Evolutionary conservation across 108 stramenopile species (phyloP).

Genomic region (Chaetoceros tenuissimus): DNA sequence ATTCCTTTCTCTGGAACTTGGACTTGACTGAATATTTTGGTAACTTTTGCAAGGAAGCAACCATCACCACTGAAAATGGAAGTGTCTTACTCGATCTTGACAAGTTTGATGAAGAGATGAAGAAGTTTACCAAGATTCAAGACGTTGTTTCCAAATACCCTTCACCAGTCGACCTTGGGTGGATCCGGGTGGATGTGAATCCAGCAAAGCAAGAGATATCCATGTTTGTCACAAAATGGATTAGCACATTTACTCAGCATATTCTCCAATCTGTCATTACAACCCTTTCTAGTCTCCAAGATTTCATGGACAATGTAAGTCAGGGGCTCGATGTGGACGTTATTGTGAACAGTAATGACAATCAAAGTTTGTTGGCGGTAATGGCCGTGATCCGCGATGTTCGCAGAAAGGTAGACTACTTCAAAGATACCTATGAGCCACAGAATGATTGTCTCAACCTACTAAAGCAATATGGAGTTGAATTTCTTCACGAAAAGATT

Average conservation of each 20-base stretch:
- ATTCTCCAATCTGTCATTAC: conserved; percentile 38
- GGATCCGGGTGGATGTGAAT: conserved; percentile 71
- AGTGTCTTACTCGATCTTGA: conserved; percentile 48
- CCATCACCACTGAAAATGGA: conserved; percentile 39
- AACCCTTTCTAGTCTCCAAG: conserved; percentile 47
- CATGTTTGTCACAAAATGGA: conserved; percentile 57
- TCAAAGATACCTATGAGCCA: conserved; percentile 68
- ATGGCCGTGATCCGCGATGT: conserved; percentile 83
- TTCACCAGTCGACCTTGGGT: conserved; percentile 61
- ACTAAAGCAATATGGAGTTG: conserved; percentile 72
- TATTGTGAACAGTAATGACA: conserved; percentile 22
- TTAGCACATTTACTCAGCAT: conserved; percentile 51
- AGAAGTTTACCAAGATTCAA: conserved; percentile 65
- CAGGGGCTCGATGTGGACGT: conserved; percentile 48
- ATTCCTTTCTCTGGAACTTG: conserved; percentile 64
- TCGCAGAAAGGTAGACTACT: conserved; percentile 52
- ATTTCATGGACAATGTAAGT: conserved; percentile 54
- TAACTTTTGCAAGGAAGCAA: conserved; percentile 62
- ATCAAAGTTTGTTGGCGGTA: conserved; percentile 55
- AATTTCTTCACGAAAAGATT: conserved; percentile 42
- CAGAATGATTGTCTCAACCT: conserved; percentile 59
- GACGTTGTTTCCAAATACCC: conserved; percentile 33
- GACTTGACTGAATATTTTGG: conserved; percentile 59
- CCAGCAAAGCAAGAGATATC: conserved; percentile 70
- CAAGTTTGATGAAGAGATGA: conserved; percentile 70